Evolutionary conservation across 2,329 filamentous ascomycete species (phyloP).

Genomic region (Monosporascus ibericus): DNA sequence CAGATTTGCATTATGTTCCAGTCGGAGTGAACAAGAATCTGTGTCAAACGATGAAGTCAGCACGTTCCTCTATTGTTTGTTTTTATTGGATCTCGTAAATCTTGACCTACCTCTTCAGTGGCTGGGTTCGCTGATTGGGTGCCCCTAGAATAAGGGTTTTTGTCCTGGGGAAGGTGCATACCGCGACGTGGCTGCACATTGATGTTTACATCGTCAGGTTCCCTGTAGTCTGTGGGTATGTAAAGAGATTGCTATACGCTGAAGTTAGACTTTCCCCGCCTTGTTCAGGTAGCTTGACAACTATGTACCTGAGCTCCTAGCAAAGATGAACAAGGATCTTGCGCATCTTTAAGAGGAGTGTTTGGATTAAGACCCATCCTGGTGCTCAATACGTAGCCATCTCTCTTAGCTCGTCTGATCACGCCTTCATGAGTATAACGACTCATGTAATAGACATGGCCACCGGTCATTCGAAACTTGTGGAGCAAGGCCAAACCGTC

Average conservation of each 20-base stretch:
- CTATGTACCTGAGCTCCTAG: slow-evolving; percentile 9
- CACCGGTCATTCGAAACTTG: slow-evolving; percentile 7
- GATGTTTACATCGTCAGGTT: slow-evolving; percentile 7
- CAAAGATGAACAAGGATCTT: slow-evolving; percentile 9
- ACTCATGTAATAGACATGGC: slow-evolving; percentile 8
- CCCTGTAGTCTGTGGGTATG: slow-evolving; percentile 1
- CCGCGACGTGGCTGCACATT: slow-evolving; percentile 9
- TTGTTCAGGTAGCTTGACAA: background rate
- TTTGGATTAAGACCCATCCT: slow-evolving; percentile 10
- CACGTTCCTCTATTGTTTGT: no score
- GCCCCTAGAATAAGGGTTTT: slow-evolving; percentile 7
- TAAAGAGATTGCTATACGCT: slow-evolving; percentile 7
- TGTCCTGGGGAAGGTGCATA: slow-evolving; percentile 8
- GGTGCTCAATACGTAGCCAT: slow-evolving; percentile 4
- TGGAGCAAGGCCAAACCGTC: slow-evolving; percentile 11
- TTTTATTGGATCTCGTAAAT: background rate
- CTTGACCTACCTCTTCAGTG: slow-evolving; percentile 3
- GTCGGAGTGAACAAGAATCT: slow-evolving; percentile 8
- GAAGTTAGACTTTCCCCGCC: background rate
- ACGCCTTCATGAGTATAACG: slow-evolving; percentile 10
- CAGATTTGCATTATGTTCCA: slow-evolving; percentile 10
- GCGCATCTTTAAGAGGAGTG: slow-evolving; percentile 6
- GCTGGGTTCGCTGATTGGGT: slow-evolving; percentile 1
- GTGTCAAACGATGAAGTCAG: background rate
- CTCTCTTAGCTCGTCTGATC: slow-evolving; percentile 6